These are phyloP conservation scores for Phaffomyces opuntiae DNA, from an alignment of 805 yeast genomes.

Conservation along the genomic window DNA sequence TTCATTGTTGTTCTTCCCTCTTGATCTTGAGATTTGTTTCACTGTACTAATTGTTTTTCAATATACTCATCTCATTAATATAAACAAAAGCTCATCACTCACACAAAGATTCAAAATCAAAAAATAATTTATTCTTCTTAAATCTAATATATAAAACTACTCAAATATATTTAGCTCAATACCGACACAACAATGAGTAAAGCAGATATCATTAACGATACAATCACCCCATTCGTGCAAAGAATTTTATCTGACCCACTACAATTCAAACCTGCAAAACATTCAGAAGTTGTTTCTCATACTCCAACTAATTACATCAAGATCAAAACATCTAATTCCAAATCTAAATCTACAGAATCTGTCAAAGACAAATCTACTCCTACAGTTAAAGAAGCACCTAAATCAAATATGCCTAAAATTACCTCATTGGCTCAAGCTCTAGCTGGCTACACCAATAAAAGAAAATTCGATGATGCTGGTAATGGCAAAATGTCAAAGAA, in stretches of 20 bases:
- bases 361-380: not conserved
- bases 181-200: constrained; percentile 12
- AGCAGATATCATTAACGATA: constrained; percentile 24
- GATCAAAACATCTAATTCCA: constrained; percentile 12
- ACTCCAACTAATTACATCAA: constrained; percentile 44
- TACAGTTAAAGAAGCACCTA: not conserved
- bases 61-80: not conserved
- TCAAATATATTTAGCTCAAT: not conserved
- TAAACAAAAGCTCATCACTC: not conserved
- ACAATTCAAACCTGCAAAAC: constrained; percentile 54
- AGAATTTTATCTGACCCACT: constrained; percentile 56
- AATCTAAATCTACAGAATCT: not conserved
- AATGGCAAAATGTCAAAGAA: constrained; percentile 19
- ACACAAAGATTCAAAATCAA: not conserved
- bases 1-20: not conserved
- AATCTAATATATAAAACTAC: too few species aligned
- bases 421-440: constrained; percentile 21
- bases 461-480: constrained; percentile 12
- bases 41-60: not conserved
- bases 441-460: constrained; percentile 22
- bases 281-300: constrained; percentile 39
- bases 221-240: constrained; percentile 51
- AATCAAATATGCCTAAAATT: constrained; percentile 6
- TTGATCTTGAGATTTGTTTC: not conserved
- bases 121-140: too few species aligned